phyloP scores from a whole-genome alignment of 768 basidiomycete genomes.

The Omphalotus guepiniiformis region DNA sequence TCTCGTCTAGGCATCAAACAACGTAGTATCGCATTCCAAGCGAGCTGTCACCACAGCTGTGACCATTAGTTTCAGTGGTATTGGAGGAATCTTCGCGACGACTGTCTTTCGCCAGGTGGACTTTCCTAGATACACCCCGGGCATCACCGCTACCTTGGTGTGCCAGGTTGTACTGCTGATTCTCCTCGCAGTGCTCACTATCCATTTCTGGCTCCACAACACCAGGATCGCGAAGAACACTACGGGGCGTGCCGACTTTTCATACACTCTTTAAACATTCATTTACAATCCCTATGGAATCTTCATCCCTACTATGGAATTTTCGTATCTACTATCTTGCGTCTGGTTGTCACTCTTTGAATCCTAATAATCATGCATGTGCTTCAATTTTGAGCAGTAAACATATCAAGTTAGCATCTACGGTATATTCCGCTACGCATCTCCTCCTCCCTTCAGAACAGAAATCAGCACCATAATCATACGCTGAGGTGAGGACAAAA shows the following conservation, averaged over 20 bases:
- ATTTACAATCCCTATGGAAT: not conserved
- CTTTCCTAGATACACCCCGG: slow-evolving; percentile 41
- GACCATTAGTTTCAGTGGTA: slow-evolving; percentile 43
- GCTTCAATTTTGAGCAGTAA: too few relatives aligned
- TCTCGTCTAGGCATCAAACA: slow-evolving; percentile 42
- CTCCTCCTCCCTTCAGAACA: slow-evolving; percentile 61
- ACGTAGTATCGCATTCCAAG: slow-evolving; percentile 46
- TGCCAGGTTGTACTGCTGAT: slow-evolving; percentile 39
- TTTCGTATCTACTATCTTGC: not conserved
- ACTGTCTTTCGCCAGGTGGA: slow-evolving; percentile 44
- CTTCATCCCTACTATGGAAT: not conserved
- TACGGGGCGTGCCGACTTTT: not conserved
- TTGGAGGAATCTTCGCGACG: slow-evolving; percentile 46
- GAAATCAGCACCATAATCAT: slow-evolving; percentile 7
- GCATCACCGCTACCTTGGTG: slow-evolving; percentile 41
- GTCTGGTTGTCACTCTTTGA: not conserved
- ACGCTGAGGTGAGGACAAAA: not conserved
- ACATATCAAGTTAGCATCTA: slow-evolving; percentile 35
- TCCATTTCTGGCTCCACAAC: slow-evolving; percentile 23
- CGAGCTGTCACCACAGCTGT: slow-evolving; percentile 44
- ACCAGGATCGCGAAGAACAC: not conserved
- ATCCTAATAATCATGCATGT: not conserved
- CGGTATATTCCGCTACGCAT: slow-evolving; percentile 56
- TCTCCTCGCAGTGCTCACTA: slow-evolving; percentile 35
- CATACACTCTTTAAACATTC: not conserved